These are phyloP conservation scores for Phoma herbarum DNA, from an alignment of 2,329 filamentous ascomycete species.

Conservation along the genomic window DNA sequence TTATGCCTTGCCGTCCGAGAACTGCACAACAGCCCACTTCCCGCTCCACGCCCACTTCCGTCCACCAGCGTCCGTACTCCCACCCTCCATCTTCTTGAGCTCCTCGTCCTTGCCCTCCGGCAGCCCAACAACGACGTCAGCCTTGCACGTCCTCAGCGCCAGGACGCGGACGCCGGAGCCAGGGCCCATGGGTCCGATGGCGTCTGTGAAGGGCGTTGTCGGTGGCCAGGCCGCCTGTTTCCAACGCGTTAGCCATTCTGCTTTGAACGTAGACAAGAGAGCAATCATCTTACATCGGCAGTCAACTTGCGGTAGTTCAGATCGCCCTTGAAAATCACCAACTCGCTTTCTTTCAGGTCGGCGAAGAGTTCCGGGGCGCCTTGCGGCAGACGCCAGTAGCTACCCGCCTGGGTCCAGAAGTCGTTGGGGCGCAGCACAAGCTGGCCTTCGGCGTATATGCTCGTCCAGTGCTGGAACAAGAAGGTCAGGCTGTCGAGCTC, in stretches of 20 bases:
- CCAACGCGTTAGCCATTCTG: background rate
- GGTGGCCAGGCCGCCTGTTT: constrained; percentile 78
- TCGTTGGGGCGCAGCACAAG: constrained; percentile 82
- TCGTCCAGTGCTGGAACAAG: constrained; percentile 83
- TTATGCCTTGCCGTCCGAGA: constrained; percentile 71
- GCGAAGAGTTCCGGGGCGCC: constrained; percentile 73
- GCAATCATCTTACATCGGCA: constrained; percentile 85
- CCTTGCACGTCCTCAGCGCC: constrained; percentile 93
- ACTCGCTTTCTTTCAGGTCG: constrained; percentile 82
- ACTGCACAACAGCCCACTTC: constrained; percentile 95
- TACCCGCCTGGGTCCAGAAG: constrained; percentile 90
- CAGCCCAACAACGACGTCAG: constrained; percentile 93
- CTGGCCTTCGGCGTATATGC: constrained; percentile 82
- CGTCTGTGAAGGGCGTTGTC: constrained; percentile 83
- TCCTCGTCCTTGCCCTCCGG: constrained; percentile 82
- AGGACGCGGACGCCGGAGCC: constrained; percentile 84
- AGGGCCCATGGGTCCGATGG: constrained; percentile 85
- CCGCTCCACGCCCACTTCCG: constrained; percentile 95
- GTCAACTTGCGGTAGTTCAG: constrained; percentile 95
- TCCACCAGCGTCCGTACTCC: constrained; percentile 73
- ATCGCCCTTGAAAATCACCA: constrained; percentile 97
- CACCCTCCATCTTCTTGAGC: constrained; percentile 71
- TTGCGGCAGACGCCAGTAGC: constrained; percentile 85
- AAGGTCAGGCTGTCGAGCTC: constrained; percentile 75
- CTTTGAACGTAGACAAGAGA: no score